phyloP scores from a whole-genome alignment of 176 grass and related monocot species.

The Secale cereale region DNA sequence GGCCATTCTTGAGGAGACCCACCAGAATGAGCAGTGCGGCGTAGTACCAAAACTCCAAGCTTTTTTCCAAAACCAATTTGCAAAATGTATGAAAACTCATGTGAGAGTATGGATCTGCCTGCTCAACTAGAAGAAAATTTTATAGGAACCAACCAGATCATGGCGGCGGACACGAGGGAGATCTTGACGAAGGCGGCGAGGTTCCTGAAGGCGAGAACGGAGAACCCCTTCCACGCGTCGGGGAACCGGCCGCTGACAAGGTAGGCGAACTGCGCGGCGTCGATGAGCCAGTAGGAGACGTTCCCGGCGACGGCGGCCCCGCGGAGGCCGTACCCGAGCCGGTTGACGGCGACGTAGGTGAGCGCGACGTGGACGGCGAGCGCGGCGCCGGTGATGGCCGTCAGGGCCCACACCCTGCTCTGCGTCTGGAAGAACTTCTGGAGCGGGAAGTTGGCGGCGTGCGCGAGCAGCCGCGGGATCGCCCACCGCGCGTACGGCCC shows the following conservation, averaged over 20 bases:
- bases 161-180: conserved; percentile 48
- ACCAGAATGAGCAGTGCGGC: conserved; percentile 61
- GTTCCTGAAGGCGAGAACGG: conserved; percentile 17
- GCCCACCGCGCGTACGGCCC: conserved; percentile 45
- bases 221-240: conserved; percentile 45
- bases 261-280: conserved; percentile 38
- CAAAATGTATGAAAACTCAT: background rate
- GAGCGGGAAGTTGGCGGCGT: conserved; percentile 54
- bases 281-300: conserved; percentile 53
- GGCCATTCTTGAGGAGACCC: conserved; percentile 54
- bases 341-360: conserved; percentile 33
- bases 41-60: conserved; percentile 85
- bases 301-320: conserved; percentile 41
- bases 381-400: conserved; percentile 34
- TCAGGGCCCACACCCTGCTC: conserved; percentile 49
- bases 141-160: conserved; percentile 45
- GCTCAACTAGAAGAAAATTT: background rate
- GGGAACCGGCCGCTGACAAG: conserved; percentile 34
- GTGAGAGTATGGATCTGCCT: background rate
- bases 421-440: conserved; percentile 62
- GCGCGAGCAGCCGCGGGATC: conserved; percentile 45
- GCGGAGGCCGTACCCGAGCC: conserved; percentile 34
- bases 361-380: conserved; percentile 40
- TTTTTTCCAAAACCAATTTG: background rate
- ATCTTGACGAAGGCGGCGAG: conserved; percentile 52